Conservation (phyloP, 352 stramenopile species). For the Globisporangium nodosum region DNA sequence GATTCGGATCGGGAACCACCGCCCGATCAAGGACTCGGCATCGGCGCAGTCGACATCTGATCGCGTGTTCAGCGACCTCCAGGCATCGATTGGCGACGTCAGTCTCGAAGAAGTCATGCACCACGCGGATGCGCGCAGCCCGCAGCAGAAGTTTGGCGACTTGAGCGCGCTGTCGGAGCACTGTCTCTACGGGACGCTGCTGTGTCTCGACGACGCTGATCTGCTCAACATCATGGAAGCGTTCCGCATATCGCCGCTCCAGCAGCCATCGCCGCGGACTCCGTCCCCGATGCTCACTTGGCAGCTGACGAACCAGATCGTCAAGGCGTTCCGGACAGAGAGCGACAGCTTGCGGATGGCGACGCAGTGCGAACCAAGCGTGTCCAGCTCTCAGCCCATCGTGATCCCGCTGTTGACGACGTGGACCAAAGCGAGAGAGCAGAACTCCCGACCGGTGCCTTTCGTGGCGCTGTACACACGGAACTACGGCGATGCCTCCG, state of each 20-base stretch:
- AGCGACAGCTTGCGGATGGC: no score
- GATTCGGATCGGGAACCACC: constrained; percentile 31
- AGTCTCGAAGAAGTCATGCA: constrained; percentile 28
- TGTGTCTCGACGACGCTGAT: constrained; percentile 40
- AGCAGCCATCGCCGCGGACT: constrained; percentile 5
- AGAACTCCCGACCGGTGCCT: constrained; percentile 19
- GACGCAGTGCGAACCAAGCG: background rate
- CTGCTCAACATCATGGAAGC: constrained; percentile 23
- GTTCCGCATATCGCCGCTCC: constrained; percentile 5
- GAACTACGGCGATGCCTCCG: constrained; percentile 38
- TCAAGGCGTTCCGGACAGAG: constrained; percentile 31
- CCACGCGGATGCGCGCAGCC: background rate
- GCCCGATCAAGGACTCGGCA: constrained; percentile 22
- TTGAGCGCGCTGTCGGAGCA: constrained; percentile 36
- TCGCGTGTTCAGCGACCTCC: constrained; percentile 29
- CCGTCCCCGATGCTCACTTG: constrained; percentile 42
- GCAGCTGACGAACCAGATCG: constrained; percentile 42
- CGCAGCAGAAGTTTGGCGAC: constrained; percentile 24
- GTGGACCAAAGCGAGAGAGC: constrained; percentile 15
- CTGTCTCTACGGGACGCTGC: constrained; percentile 34
- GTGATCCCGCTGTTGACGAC: constrained; percentile 32
- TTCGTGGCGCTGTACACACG: constrained; percentile 35
- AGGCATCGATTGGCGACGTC: constrained; percentile 29
- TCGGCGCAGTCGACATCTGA: background rate
- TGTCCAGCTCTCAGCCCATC: background rate